These are phyloP conservation scores for Calonectria naviculata DNA, from an alignment of 2,329 filamentous ascomycete species.

Conservation along the genomic window DNA sequence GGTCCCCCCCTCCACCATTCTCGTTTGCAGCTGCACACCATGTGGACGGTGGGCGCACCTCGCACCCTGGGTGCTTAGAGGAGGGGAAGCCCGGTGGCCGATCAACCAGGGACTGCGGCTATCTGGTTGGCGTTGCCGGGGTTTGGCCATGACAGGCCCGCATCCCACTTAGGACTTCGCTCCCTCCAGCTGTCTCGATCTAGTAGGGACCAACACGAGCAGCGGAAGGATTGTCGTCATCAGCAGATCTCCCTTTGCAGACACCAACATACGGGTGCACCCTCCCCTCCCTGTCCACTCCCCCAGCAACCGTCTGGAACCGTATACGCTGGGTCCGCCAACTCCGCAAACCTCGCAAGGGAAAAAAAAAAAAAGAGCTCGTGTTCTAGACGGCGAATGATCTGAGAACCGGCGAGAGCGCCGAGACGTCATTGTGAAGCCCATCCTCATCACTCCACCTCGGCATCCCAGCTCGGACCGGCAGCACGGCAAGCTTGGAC, in stretches of 20 bases:
- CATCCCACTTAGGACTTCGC: neutral
- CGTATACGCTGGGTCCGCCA: neutral
- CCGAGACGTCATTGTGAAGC: slow-evolving; percentile 9
- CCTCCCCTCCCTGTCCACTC: neutral
- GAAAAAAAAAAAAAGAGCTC: neutral
- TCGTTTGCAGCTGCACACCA: slow-evolving; percentile 2
- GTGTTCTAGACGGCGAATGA: slow-evolving; percentile 18
- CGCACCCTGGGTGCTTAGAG: neutral
- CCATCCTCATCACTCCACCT: slow-evolving; percentile 9
- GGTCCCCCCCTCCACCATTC: slow-evolving; percentile 14
- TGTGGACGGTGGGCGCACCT: slow-evolving; percentile 9
- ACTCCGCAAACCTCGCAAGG: neutral
- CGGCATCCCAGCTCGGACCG: neutral
- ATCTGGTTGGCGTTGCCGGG: slow-evolving; percentile 14
- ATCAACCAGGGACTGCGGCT: slow-evolving; percentile 17
- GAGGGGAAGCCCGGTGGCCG: slow-evolving; percentile 15
- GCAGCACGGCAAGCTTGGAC: slow-evolving; percentile 8
- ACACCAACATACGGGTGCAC: neutral
- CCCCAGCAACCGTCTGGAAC: neutral
- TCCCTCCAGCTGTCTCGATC: slow-evolving; percentile 12
- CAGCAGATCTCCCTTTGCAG: slow-evolving; percentile 10
- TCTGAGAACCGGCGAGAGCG: neutral
- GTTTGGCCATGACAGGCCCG: slow-evolving; percentile 7
- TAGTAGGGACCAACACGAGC: slow-evolving; percentile 12
- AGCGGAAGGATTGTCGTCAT: neutral